Base-by-base conservation (phyloP, 495 filamentous ascomycete species). In the Parachaetomium inaequale region DNA sequence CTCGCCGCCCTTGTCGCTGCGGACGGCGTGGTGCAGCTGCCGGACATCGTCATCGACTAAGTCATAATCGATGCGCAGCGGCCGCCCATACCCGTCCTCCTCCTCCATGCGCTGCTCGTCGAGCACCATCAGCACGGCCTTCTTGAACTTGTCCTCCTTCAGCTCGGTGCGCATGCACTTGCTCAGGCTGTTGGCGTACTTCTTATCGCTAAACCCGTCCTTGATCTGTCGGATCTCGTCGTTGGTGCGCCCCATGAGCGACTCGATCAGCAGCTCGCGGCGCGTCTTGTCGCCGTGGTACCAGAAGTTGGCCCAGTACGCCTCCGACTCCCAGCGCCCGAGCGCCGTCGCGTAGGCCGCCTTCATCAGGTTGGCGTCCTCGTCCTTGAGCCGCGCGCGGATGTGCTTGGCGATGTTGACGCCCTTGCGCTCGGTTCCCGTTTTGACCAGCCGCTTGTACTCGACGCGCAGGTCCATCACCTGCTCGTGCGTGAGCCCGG, bases 221-320 rank as follows among this genome's bases (percentile, higher is more conserved):
- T 96, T 98, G 78, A 98, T 97, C 61, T 84, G 80, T n/a, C 85
- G 78, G 62, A 97, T 92, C 63, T 97, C 95, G 19, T 82, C 79
- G 68, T 96, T 96, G 14, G 85, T 86, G 17, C 92, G 85, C 0
- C 94, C 94, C 82, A 98, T 94, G 15, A 98, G 77, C 11, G 87
- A 84, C 71, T 98, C 94, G 68, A 98, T 97, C 47, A 98, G 82
- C 23, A 98, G 77, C 72, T 98, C 91, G 21, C 91, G 84, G 3
- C 91, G 82, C 3, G 85, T 89, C 65, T 89, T 90, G 63, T 90
- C 87, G 38, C 89, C 87, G 71, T 98, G 94, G 77, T 98, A 98
- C 87, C 93, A 98, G 75, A 90, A 96, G 69, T 98, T 98, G 49
- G 95, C 93, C 91, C 94, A 98, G 79, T 94, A 97, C 2, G 90